A percentile compares a stretch with the other conserved stretches of the same genome.
Conservation (phyloP, 2,329 filamentous ascomycete species). For the Proliferodiscus dingleyae region DNA sequence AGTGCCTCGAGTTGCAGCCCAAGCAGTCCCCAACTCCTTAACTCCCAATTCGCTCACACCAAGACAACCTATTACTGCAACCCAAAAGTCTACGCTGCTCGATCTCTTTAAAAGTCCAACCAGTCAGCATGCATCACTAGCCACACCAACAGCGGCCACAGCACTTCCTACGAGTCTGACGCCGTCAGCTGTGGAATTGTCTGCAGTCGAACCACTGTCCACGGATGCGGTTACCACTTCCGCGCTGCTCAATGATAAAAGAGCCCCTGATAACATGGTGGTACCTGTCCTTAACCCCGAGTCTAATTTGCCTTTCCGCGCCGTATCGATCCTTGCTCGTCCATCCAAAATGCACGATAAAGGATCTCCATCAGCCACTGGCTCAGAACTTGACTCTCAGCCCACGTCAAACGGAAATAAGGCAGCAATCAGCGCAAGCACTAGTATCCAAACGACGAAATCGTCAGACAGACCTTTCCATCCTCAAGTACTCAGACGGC, state of each 20-base stretch:
- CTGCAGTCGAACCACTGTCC: constrained; percentile 28
- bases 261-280: constrained; percentile 14
- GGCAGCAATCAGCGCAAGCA: background rate
- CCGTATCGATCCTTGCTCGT: constrained; percentile 26
- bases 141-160: constrained; percentile 15
- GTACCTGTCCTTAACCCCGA: constrained; percentile 24
- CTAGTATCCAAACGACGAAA: constrained; percentile 1
- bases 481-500: constrained; percentile 48
- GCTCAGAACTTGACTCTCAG: constrained; percentile 1
- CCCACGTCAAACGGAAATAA: constrained; percentile 11
- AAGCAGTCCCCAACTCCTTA: constrained; percentile 6
- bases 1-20: constrained; percentile 6
- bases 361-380: constrained; percentile 7
- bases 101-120: constrained; percentile 30
- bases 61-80: constrained; percentile 23
- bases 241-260: constrained; percentile 19
- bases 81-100: constrained; percentile 27
- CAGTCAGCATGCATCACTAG: constrained; percentile 12
- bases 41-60: constrained; percentile 12
- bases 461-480: constrained; percentile 42
- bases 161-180: constrained; percentile 22
- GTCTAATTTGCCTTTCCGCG: constrained; percentile 25
- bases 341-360: constrained; percentile 18
- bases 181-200: constrained; percentile 30
- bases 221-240: constrained; percentile 16